Evolutionary conservation across 2,329 filamentous ascomycete species (phyloP).

Genomic region (Colletotrichum phormii): DNA sequence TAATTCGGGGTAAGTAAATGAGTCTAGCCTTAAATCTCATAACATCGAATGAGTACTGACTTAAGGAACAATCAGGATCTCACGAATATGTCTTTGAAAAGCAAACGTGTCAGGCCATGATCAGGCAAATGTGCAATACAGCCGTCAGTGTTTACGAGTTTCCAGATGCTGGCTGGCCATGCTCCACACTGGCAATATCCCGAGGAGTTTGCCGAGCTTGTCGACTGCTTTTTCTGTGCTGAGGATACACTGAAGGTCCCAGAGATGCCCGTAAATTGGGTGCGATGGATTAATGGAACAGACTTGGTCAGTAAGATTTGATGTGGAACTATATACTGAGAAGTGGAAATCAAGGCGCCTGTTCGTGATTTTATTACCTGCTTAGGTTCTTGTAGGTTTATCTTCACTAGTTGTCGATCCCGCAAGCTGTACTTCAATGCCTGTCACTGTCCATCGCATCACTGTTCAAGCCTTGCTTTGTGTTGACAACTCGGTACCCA

Average conservation of each 20-base stretch:
- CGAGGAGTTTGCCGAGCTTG: not conserved
- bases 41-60: not conserved
- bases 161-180: not conserved
- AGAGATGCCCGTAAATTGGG: not conserved
- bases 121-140: not conserved
- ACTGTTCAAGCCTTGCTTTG: too few relatives aligned
- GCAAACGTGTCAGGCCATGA: not conserved
- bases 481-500: too few relatives aligned
- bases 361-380: too few relatives aligned
- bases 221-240: not conserved
- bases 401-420: too few relatives aligned
- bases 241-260: not conserved
- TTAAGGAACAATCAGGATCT: not conserved
- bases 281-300: not conserved
- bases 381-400: too few relatives aligned
- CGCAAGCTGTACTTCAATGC: too few relatives aligned
- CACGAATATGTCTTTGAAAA: not conserved
- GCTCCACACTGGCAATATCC: not conserved
- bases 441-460: too few relatives aligned
- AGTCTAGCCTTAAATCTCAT: not conserved
- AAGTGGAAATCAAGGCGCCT: too few relatives aligned
- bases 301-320: not conserved
- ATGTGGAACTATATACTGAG: not conserved
- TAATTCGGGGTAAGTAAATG: not conserved
- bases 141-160: not conserved